These are phyloP conservation scores for Cucumis hystrix DNA, from an alignment of 306 rosid species.

Conservation along the genomic window DNA sequence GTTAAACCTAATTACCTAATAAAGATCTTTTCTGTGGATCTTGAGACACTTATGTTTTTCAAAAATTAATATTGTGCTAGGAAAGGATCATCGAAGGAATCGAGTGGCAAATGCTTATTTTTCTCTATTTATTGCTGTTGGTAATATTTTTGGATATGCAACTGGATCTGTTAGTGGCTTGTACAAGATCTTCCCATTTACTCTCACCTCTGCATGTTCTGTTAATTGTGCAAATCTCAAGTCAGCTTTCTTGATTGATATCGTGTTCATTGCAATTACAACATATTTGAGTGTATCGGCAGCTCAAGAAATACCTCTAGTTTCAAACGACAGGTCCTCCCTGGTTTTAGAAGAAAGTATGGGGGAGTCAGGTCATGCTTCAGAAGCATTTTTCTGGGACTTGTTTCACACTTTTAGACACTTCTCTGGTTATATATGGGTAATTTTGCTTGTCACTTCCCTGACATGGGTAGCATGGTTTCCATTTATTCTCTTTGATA, in stretches of 20 bases:
- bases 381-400: constrained; percentile 91
- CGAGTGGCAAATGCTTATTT: constrained; percentile 93
- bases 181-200: constrained; percentile 65
- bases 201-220: constrained; percentile 52
- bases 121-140: constrained; percentile 89
- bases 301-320: constrained; percentile 61
- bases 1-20: background rate
- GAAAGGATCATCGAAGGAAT: constrained; percentile 80
- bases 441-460: constrained; percentile 60
- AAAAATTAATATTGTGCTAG: constrained; percentile 23
- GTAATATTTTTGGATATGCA: constrained; percentile 84
- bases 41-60: constrained; percentile 13
- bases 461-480: constrained; percentile 94
- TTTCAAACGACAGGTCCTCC: constrained; percentile 18
- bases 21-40: constrained; percentile 53
- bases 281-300: constrained; percentile 52
- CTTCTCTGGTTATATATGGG: constrained; percentile 61
- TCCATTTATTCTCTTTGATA: constrained; percentile 82
- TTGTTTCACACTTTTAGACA: constrained; percentile 76
- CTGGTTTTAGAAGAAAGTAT: constrained; percentile 31
- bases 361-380: constrained; percentile 40
- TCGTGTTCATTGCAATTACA: constrained; percentile 49
- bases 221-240: constrained; percentile 90
- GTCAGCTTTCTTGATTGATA: constrained; percentile 71
- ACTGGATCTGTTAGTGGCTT: constrained; percentile 82